Evolutionary conservation across 1,139 yeast genomes (phyloP), one percentile per base, ranked within the genome.

Genomic region (Kurtzmaniella natalensis): DNA sequence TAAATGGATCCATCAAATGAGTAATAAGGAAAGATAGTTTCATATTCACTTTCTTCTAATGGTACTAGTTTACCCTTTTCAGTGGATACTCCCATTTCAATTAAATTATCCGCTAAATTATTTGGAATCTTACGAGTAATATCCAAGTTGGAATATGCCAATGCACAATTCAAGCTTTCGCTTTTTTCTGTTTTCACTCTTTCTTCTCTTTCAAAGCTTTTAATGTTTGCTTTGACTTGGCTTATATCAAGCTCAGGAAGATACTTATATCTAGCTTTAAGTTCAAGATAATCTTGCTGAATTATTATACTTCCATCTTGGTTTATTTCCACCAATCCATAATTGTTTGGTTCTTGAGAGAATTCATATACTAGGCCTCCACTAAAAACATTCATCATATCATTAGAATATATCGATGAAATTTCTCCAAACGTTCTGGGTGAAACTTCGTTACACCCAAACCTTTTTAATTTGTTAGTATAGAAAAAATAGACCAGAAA

Each of bases 351-450:
- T 51, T 87, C 97, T 56, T 88, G 92, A 2, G 94, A 76, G 58
- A 73, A 92, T 55, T 92, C 97, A 55, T 92, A 92, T 2, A 87
- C 94, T 38, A 92, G 66, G 0, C 98, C 98, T 7, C 98, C 98
- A 39, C 92, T 78, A 57, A 88, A 89, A 3, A 83, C 88, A 23
- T 72, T 70, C 24, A 80, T 64, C 96, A 92, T 87, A 42, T 81
- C 76, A 16, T 59, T 55, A 2, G 94, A 81, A 57, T 81, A 83
- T 39, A 92, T 60, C 20, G 89, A 62, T 13, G 64, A 68, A 21
- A 89, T 78, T 55, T 92, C 98, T 29, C 80, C 84, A 57, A 92
- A 92, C 14, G 64, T 53, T 46, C 98, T 75, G 6, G 97, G 97
- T 11, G 65, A 52, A 2, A 86, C 83, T 42, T 77, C 81, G 55